Conservation (phyloP, 257 asterid genomes). For the Thymus mandschuricus region DNA sequence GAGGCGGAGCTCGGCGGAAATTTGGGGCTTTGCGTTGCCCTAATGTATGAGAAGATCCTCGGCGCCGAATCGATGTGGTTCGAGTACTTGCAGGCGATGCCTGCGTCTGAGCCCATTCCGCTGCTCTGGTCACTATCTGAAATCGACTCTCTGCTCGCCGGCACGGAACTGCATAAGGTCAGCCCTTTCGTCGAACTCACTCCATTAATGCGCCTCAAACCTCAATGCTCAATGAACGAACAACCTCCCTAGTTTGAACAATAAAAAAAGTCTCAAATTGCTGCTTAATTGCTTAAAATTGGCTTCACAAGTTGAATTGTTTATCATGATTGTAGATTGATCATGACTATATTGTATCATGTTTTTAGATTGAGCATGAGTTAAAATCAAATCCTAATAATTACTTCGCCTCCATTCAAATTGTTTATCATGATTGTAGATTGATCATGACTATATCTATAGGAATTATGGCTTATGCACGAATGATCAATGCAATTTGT, state of each 20-base stretch:
- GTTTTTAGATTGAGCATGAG: no score
- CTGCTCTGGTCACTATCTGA: constrained; percentile 72
- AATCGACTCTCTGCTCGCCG: constrained; percentile 72
- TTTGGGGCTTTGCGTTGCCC: constrained; percentile 69
- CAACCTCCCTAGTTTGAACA: background rate
- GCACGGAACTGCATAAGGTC: constrained; percentile 89
- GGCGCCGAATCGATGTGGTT: constrained; percentile 80
- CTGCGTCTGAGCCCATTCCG: constrained; percentile 77
- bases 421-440: constrained; percentile 3
- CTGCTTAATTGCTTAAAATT: background rate
- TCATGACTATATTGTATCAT: background rate
- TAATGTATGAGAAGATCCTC: constrained; percentile 90
- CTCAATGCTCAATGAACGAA: background rate
- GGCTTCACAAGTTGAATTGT: background rate
- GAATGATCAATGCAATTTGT: constrained; percentile 32
- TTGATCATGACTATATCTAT: background rate
- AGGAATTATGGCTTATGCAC: constrained; percentile 16
- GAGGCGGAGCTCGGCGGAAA: constrained; percentile 78
- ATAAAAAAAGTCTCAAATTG: background rate
- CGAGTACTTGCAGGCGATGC: constrained; percentile 70
- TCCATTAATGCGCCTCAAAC: background rate
- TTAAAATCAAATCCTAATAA: background rate
- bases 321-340: background rate
- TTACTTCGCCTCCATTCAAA: background rate
- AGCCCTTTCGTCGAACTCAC: background rate